These are phyloP conservation scores for Gyrodon lividus DNA, from an alignment of 768 basidiomycete genomes.

Conservation along the genomic window DNA sequence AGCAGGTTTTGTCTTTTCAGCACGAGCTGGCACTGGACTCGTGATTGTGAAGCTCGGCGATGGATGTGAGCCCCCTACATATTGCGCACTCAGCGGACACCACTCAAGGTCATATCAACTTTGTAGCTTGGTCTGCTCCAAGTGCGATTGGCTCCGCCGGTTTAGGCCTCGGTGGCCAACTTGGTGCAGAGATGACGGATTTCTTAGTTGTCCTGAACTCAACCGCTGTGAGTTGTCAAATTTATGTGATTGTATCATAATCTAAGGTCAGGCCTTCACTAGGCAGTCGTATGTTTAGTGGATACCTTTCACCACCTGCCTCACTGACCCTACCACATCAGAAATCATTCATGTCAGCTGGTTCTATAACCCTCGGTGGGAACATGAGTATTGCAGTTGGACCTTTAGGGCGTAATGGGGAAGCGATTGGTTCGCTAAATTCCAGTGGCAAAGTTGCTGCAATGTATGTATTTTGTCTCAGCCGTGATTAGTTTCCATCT, in stretches of 20 bases:
- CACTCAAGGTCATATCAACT: slow-evolving; percentile 33
- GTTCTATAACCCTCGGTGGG: slow-evolving; percentile 86
- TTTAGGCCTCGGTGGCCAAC: slow-evolving; percentile 81
- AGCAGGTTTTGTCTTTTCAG: slow-evolving; percentile 63
- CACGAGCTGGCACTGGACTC: slow-evolving; percentile 79
- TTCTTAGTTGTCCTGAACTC: slow-evolving; percentile 90
- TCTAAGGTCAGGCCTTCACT: neutral
- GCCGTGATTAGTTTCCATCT: neutral
- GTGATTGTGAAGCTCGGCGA: slow-evolving; percentile 83
- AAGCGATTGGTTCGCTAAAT: slow-evolving; percentile 82
- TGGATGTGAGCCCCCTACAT: slow-evolving; percentile 66
- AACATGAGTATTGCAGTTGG: slow-evolving; percentile 89
- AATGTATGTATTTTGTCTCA: slow-evolving; percentile 52
- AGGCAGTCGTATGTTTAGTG: slow-evolving; percentile 60
- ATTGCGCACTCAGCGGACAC: neutral
- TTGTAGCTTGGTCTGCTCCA: slow-evolving; percentile 91
- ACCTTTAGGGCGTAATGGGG: slow-evolving; percentile 90
- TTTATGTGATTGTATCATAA: slow-evolving; percentile 4
- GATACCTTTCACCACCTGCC: neutral
- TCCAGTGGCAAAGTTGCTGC: slow-evolving; percentile 86
- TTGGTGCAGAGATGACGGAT: slow-evolving; percentile 86
- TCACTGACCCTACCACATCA: slow-evolving; percentile 30
- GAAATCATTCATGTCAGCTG: slow-evolving; percentile 92
- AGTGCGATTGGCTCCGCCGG: slow-evolving; percentile 94
- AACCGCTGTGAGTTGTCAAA: slow-evolving; percentile 50